These are phyloP conservation scores for Gossypium laxum DNA, from an alignment of 441 rosid species.

Conservation along the genomic window DNA sequence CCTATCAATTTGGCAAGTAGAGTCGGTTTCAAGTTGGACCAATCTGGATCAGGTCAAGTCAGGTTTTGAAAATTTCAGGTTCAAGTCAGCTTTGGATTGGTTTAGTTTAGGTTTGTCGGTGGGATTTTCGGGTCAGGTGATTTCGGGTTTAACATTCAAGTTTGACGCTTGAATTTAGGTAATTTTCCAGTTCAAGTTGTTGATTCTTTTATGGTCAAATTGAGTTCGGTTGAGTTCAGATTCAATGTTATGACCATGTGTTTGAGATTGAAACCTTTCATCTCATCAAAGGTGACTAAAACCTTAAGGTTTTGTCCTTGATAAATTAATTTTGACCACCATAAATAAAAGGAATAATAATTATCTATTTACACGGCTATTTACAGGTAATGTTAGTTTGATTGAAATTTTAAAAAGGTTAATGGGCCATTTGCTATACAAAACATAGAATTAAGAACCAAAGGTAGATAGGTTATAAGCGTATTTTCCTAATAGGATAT, in stretches of 20 bases:
- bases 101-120: too few relatives aligned
- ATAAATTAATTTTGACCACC: background rate
- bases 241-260: background rate
- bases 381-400: background rate
- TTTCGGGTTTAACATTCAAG: background rate
- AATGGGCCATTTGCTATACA: background rate
- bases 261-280: background rate
- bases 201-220: background rate
- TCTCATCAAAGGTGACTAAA: too few relatives aligned
- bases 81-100: background rate
- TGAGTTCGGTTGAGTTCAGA: background rate
- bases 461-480: background rate
- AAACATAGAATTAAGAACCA: background rate
- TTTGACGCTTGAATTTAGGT: background rate
- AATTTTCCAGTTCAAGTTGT: background rate
- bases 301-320: background rate
- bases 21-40: background rate
- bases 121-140: too few relatives aligned
- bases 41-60: background rate
- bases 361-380: background rate
- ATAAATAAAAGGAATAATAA: background rate
- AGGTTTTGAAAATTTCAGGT: background rate
- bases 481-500: background rate
- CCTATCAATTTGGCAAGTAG: too few relatives aligned
- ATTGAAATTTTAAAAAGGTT: background rate